Evolutionary conservation across 129 eudicot genomes (phyloP).

Genomic region (Centella asiatica): DNA sequence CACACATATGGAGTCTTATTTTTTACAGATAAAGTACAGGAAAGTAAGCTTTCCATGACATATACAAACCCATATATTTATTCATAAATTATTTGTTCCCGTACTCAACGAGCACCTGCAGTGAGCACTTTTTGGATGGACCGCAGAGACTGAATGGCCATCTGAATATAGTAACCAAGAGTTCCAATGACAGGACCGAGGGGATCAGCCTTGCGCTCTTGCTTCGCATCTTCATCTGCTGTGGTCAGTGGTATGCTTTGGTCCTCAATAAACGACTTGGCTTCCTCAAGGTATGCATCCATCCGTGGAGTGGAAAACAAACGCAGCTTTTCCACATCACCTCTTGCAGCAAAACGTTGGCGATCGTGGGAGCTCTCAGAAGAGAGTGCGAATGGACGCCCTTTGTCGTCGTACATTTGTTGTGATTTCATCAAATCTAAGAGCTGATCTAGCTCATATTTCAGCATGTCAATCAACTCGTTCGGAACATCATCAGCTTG

Average conservation of each 20-base stretch:
- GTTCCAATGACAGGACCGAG: neutral
- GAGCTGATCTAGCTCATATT: neutral
- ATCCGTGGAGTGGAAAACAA: neutral
- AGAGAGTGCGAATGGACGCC: neutral
- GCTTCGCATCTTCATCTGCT: neutral
- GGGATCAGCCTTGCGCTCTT: neutral
- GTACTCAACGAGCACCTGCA: neutral
- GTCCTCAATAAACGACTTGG: neutral
- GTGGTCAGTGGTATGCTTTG: neutral
- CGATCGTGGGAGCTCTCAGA: neutral
- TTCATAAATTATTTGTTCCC: no score
- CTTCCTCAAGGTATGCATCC: constrained; percentile 1
- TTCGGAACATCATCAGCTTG: neutral
- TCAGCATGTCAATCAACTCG: neutral
- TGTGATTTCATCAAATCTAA: neutral
- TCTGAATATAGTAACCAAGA: neutral
- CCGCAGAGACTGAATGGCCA: neutral
- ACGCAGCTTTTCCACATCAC: neutral
- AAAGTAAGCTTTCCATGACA: no score
- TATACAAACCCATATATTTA: no score
- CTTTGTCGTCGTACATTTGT: neutral
- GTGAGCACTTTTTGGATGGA: neutral
- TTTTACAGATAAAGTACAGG: no score
- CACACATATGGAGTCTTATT: no score
- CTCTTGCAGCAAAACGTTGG: constrained; percentile 1